A percentile compares a stretch with the other conserved stretches of the same genome.
These are phyloP conservation scores for Bisporella sp. DNA, from an alignment of 2,329 filamentous ascomycete species.

Conservation along the genomic window DNA sequence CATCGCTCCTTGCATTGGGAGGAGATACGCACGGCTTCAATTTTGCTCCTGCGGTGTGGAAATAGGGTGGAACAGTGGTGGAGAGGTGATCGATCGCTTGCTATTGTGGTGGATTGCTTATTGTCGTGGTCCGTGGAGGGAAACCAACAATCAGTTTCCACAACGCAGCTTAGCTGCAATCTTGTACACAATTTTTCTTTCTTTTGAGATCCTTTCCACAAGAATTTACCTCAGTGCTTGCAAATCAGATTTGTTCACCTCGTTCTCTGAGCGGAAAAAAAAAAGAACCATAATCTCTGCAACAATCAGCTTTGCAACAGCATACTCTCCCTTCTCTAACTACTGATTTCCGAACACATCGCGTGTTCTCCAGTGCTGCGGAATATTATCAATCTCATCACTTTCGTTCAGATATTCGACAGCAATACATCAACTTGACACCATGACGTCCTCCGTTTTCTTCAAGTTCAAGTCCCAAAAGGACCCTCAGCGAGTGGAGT, in stretches of 20 bases:
- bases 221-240: conserved; percentile 27
- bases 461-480: conserved; percentile 99
- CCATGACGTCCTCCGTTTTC: conserved; percentile 70
- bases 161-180: conserved; percentile 25
- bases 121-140: conserved; percentile 14
- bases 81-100: conserved; percentile 17
- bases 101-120: conserved; percentile 10
- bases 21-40: not conserved
- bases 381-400: conserved; percentile 14
- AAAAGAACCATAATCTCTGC: conserved; percentile 28
- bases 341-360: conserved; percentile 18
- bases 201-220: conserved; percentile 21
- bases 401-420: conserved; percentile 5
- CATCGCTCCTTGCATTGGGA: conserved; percentile 4
- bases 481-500: conserved; percentile 88
- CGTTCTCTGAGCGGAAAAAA: conserved; percentile 29
- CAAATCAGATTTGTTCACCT: conserved; percentile 31
- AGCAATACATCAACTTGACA: conserved; percentile 11
- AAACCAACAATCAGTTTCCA: conserved; percentile 17
- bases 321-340: conserved; percentile 17
- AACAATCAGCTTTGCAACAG: conserved; percentile 25
- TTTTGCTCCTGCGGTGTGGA: conserved; percentile 7
- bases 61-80: conserved; percentile 7
- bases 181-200: conserved; percentile 30
- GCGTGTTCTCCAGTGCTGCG: conserved; percentile 18